Conservation (phyloP, 169 alveolate genomes). For the Sarcocystis neurona region DNA sequence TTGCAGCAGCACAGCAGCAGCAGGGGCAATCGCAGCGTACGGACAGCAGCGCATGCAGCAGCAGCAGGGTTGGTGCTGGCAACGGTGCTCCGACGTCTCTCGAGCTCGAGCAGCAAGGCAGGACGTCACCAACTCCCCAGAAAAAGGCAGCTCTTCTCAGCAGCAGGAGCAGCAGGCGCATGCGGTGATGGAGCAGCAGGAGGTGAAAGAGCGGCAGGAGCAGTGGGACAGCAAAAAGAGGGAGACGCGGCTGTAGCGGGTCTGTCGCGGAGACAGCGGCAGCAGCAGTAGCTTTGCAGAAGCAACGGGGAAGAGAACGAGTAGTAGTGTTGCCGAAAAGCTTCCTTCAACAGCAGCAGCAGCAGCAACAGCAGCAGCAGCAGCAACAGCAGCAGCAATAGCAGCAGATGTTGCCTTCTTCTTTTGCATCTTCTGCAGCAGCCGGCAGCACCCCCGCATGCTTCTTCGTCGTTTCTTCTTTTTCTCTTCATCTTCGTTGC, state of each 20-base stretch:
- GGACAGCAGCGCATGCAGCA: too few species aligned
- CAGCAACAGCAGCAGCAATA: slow-evolving; percentile 1
- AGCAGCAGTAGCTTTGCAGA: background rate
- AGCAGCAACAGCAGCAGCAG: background rate
- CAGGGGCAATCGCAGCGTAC: too few species aligned
- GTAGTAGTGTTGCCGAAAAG: too few species aligned
- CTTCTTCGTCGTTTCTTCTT: background rate
- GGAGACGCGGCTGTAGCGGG: background rate
- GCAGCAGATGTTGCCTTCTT: background rate
- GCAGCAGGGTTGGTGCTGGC: too few species aligned
- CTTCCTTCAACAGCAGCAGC: slow-evolving; percentile 16
- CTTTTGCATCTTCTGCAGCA: background rate
- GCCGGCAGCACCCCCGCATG: background rate
- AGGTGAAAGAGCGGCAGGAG: background rate
- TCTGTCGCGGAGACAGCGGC: background rate
- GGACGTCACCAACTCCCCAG: too few species aligned
- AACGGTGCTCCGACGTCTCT: too few species aligned
- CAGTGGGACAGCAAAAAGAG: background rate
- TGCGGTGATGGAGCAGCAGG: too few species aligned
- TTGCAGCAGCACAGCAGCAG: too few species aligned
- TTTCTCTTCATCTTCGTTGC: background rate
- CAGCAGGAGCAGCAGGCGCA: too few species aligned
- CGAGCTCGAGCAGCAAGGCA: too few species aligned
- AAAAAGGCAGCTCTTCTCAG: too few species aligned
- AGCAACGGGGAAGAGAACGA: too few species aligned